Percentiles rank a stretch among this genome's conserved stretches.
phyloP scores from a whole-genome alignment of 805 yeast genomes.

The Henningerozyma blattae region DNA sequence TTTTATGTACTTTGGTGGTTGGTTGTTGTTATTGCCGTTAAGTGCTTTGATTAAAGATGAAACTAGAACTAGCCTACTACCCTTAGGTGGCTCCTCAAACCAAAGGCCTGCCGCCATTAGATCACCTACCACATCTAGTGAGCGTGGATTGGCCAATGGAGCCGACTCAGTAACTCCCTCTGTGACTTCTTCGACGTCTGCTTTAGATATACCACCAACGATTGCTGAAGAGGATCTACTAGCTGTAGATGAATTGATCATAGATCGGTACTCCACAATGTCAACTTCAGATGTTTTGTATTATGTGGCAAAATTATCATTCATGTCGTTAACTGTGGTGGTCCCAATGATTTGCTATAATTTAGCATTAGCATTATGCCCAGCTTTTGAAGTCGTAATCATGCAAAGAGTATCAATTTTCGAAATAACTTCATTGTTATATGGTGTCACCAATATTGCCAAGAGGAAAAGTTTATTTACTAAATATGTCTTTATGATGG shows the following conservation, averaged over 20 bases:
- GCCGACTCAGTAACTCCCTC: neutral
- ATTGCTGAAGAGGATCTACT: neutral
- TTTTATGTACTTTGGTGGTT: constrained; percentile 16
- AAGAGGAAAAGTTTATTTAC: constrained; percentile 16
- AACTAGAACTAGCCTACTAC: neutral
- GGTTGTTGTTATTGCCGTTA: constrained; percentile 16
- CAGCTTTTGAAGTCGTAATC: constrained; percentile 22
- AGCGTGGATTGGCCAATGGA: too few relatives aligned
- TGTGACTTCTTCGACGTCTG: neutral
- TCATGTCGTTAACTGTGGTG: constrained; percentile 11
- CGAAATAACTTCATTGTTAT: constrained; percentile 22
- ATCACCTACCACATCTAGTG: too few relatives aligned
- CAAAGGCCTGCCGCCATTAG: neutral
- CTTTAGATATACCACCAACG: neutral
- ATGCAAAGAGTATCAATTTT: constrained; percentile 22
- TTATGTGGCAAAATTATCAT: constrained; percentile 9
- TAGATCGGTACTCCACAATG: neutral
- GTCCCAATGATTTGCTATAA: constrained; percentile 13
- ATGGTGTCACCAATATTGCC: constrained; percentile 20
- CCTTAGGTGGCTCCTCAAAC: neutral
- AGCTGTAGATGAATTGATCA: neutral
- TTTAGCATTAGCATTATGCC: constrained; percentile 17
- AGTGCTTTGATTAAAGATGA: constrained; percentile 8
- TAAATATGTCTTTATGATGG: constrained; percentile 18
- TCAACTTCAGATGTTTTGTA: constrained; percentile 1